Percentiles rank a stretch among this genome's conserved stretches.
These are phyloP conservation scores for Fusarium vanettenii DNA, from an alignment of 2,329 filamentous ascomycete genomes.

Conservation along the genomic window DNA sequence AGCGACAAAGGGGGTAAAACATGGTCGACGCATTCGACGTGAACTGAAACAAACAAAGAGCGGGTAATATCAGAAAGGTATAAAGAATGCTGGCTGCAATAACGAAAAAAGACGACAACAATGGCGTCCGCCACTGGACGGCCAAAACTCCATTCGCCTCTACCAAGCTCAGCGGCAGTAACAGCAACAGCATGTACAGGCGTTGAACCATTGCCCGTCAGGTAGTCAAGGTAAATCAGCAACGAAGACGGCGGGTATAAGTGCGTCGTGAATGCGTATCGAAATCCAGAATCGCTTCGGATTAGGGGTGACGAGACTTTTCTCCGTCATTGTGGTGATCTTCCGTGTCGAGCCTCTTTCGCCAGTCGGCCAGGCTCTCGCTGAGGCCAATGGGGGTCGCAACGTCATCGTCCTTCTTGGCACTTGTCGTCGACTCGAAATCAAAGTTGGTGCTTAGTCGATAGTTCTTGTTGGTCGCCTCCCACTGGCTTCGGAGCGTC, in stretches of 20 bases:
- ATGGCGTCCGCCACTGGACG: slow-evolving; percentile 22
- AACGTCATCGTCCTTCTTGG: slow-evolving; percentile 59
- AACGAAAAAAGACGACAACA: slow-evolving; percentile 33
- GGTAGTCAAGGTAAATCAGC: slow-evolving; percentile 22
- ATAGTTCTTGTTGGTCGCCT: slow-evolving; percentile 95
- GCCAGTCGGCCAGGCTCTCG: slow-evolving; percentile 82
- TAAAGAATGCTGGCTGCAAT: slow-evolving; percentile 25
- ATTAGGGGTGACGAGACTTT: slow-evolving; percentile 43
- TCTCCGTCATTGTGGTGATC: slow-evolving; percentile 50
- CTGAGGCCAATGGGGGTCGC: slow-evolving; percentile 64
- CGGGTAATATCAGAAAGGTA: slow-evolving; percentile 24
- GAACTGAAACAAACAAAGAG: slow-evolving; percentile 25
- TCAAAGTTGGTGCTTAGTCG: slow-evolving; percentile 90
- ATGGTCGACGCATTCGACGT: slow-evolving; percentile 15
- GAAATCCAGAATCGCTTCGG: slow-evolving; percentile 37
- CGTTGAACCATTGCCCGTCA: slow-evolving; percentile 30
- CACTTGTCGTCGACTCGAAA: slow-evolving; percentile 69
- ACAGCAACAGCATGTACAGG: slow-evolving; percentile 35
- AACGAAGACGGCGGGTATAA: slow-evolving; percentile 48
- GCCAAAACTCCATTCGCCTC: slow-evolving; percentile 45
- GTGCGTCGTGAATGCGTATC: slow-evolving; percentile 48
- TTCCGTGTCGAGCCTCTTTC: slow-evolving; percentile 76
- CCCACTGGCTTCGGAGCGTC: slow-evolving; percentile 90
- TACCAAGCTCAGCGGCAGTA: slow-evolving; percentile 29
- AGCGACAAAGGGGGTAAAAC: background rate